These are phyloP conservation scores for Fusarium annulatum DNA, from an alignment of 2,329 filamentous ascomycete genomes.

Conservation along the genomic window DNA sequence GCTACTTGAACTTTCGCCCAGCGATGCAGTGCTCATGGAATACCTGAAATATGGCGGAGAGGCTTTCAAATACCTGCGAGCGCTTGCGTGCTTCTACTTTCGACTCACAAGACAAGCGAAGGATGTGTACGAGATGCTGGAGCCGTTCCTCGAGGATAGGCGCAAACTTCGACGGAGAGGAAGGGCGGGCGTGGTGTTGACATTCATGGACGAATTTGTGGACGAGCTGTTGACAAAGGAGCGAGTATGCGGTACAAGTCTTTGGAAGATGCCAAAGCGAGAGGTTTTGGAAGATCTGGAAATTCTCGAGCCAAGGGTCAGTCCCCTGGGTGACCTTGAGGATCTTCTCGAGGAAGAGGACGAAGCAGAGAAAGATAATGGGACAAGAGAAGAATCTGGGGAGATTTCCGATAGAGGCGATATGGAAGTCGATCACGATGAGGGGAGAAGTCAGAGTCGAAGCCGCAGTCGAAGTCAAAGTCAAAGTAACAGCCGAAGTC, in stretches of 20 bases:
- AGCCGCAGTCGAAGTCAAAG: slow-evolving; percentile 37
- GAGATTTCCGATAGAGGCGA: slow-evolving; percentile 50
- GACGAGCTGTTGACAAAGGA: slow-evolving; percentile 92
- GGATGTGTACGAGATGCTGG: slow-evolving; percentile 82
- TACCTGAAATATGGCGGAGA: slow-evolving; percentile 83
- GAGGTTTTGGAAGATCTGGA: slow-evolving; percentile 90
- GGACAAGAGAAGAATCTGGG: slow-evolving; percentile 55
- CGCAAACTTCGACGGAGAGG: slow-evolving; percentile 84
- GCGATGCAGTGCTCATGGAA: slow-evolving; percentile 79
- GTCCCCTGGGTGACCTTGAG: slow-evolving; percentile 83
- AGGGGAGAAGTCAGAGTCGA: slow-evolving; percentile 35
- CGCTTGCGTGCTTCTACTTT: slow-evolving; percentile 93
- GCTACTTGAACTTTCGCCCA: slow-evolving; percentile 86
- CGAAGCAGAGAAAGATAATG: slow-evolving; percentile 52
- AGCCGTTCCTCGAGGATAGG: slow-evolving; percentile 84
- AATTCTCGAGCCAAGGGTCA: slow-evolving; percentile 84
- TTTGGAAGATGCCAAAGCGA: slow-evolving; percentile 90
- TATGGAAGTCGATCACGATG: slow-evolving; percentile 55
- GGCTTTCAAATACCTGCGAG: slow-evolving; percentile 87
- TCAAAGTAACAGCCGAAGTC: slow-evolving; percentile 30
- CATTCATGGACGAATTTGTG: slow-evolving; percentile 90
- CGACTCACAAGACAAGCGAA: slow-evolving; percentile 84
- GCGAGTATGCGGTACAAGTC: slow-evolving; percentile 87
- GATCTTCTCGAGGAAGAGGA: slow-evolving; percentile 73
- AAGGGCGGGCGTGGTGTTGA: slow-evolving; percentile 79